Percentiles rank a stretch among this genome's conserved stretches.
Evolutionary conservation across 2,329 filamentous ascomycete genomes (phyloP).

Genomic region (Cladosporium sp.): DNA sequence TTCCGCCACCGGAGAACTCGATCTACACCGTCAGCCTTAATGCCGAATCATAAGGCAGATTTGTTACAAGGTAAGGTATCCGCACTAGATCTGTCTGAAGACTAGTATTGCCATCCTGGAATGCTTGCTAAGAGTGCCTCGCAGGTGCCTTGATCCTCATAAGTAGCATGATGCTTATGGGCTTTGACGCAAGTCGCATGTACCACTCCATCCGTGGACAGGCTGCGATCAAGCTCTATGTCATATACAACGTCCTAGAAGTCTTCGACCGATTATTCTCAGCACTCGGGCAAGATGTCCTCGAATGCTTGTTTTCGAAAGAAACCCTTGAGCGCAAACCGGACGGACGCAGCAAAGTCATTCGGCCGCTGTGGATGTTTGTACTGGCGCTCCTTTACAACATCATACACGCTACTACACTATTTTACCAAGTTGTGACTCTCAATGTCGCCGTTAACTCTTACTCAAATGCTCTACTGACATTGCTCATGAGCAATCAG

Average conservation of each 20-base stretch:
- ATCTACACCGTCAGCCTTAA: constrained; percentile 78
- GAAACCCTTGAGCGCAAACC: constrained; percentile 86
- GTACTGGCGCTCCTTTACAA: constrained; percentile 82
- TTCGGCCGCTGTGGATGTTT: constrained; percentile 89
- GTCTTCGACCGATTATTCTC: constrained; percentile 85
- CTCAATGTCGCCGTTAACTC: constrained; percentile 98
- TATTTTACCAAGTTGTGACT: constrained; percentile 98
- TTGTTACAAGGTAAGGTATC: constrained; percentile 66
- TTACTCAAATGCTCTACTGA: constrained; percentile 92
- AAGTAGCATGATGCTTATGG: constrained; percentile 81
- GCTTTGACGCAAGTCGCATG: constrained; percentile 92
- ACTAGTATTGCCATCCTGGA: no score
- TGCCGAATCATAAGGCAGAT: constrained; percentile 91
- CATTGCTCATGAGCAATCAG: constrained; percentile 90
- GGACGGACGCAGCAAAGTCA: constrained; percentile 84
- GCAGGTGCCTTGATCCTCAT: constrained; percentile 67
- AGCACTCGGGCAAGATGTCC: constrained; percentile 89
- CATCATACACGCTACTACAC: constrained; percentile 75
- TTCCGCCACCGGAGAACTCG: constrained; percentile 67
- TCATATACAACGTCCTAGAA: constrained; percentile 97
- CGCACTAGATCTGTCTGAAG: no score
- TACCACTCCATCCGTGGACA: constrained; percentile 97
- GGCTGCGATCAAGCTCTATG: constrained; percentile 95
- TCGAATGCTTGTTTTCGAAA: constrained; percentile 90
- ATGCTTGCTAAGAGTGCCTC: background rate